Conservation (phyloP, 257 asterid genomes). For the Hygrophila difformis region DNA sequence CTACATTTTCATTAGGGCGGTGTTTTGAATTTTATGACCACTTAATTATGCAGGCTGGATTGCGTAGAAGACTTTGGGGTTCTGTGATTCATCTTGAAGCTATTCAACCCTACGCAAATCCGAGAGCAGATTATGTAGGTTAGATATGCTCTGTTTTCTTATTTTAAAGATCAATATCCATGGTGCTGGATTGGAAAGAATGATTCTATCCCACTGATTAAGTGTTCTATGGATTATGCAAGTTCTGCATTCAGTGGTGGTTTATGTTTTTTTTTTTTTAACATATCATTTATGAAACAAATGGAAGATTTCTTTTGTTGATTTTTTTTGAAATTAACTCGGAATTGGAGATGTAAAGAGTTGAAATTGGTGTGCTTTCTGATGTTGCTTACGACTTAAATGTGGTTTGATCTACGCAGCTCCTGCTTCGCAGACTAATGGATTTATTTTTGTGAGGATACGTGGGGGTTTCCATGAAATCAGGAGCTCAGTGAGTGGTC, state of each 20-base stretch:
- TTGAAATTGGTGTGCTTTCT: not conserved
- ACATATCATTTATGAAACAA: not conserved
- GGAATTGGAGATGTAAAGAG: too few species aligned
- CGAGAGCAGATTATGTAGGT: constrained; percentile 80
- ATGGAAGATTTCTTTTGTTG: not conserved
- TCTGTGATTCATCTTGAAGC: constrained; percentile 71
- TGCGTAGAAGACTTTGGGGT: constrained; percentile 76
- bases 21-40: constrained; percentile 16
- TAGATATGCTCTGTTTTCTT: constrained; percentile 34
- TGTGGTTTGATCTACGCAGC: constrained; percentile 37
- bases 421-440: constrained; percentile 47
- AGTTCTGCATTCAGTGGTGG: too few species aligned
- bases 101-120: constrained; percentile 71
- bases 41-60: constrained; percentile 44
- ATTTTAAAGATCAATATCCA: too few species aligned
- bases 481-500: constrained; percentile 71
- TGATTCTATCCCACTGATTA: constrained; percentile 1
- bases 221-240: not conserved
- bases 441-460: constrained; percentile 75
- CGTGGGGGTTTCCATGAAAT: constrained; percentile 97
- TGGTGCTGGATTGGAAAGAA: not conserved
- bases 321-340: too few species aligned
- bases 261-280: not conserved
- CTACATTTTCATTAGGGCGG: constrained; percentile 3
- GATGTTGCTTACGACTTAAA: constrained; percentile 12